Conservation (phyloP, 176 grass and related monocot species). For the Hsuehochloa calcarea region DNA sequence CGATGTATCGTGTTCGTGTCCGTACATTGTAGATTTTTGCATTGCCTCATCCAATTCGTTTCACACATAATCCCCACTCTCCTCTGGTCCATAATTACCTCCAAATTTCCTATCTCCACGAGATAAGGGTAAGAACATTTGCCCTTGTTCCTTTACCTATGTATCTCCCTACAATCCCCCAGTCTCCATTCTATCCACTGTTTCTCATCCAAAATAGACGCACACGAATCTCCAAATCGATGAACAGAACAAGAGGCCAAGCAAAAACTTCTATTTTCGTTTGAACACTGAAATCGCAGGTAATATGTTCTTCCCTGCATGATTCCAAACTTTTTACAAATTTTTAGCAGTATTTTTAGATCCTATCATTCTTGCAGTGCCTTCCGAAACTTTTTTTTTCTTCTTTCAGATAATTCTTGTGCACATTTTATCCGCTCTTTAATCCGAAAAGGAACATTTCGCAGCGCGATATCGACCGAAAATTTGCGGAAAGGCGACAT, state of each 20-base stretch:
- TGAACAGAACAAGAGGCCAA: background rate
- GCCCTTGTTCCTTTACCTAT: background rate
- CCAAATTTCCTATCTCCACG: background rate
- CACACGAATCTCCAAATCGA: conserved; percentile 1
- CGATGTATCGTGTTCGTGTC: too few species aligned
- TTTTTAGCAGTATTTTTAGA: background rate
- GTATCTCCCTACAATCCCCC: conserved; percentile 14
- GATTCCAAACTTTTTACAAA: background rate
- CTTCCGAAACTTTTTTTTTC: too few species aligned
- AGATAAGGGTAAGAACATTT: background rate
- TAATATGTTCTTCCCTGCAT: background rate
- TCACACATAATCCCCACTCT: too few species aligned
- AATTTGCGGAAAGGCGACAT: background rate
- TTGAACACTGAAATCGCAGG: conserved; percentile 2
- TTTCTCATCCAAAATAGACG: background rate
- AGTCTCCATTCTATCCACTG: background rate
- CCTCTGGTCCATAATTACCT: too few species aligned
- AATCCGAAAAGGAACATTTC: background rate
- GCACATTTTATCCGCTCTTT: background rate
- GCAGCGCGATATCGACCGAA: background rate
- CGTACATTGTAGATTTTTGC: too few species aligned
- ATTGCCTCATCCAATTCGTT: too few species aligned
- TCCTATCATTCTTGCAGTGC: background rate
- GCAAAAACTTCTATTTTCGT: background rate
- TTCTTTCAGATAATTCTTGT: background rate